Conservation (phyloP, 108 stramenopile genomes). For the Craspedostauros australis region DNA sequence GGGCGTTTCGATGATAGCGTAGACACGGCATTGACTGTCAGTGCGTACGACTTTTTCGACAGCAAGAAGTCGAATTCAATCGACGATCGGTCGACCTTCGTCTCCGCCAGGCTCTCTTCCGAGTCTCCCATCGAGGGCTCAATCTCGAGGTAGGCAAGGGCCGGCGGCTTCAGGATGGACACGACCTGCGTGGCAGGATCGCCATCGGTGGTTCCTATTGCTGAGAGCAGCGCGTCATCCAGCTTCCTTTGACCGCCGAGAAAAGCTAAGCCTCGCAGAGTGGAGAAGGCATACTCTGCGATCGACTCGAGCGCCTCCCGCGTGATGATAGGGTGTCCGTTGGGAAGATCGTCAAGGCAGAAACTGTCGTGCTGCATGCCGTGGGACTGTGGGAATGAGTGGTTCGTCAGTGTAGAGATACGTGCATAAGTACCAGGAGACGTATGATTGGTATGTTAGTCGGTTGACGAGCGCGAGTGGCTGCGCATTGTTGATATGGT, state of each 20-base stretch:
- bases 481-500: too few species aligned
- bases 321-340: slow-evolving; percentile 87
- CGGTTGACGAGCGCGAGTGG: too few species aligned
- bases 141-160: slow-evolving; percentile 71
- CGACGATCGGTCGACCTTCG: slow-evolving; percentile 36
- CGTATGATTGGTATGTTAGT: slow-evolving; percentile 1
- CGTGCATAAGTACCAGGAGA: not conserved
- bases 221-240: slow-evolving; percentile 58
- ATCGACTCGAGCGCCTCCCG: slow-evolving; percentile 79
- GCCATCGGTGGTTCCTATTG: too few species aligned
- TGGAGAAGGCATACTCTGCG: slow-evolving; percentile 80
- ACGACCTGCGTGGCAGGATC: slow-evolving; percentile 63
- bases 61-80: slow-evolving; percentile 74
- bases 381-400: too few species aligned
- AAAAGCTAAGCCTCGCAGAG: slow-evolving; percentile 65
- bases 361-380: slow-evolving; percentile 70
- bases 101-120: slow-evolving; percentile 23
- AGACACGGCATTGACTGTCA: slow-evolving; percentile 77
- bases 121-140: slow-evolving; percentile 54
- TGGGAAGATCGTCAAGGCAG: slow-evolving; percentile 79
- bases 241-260: slow-evolving; percentile 82
- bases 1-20: slow-evolving; percentile 72
- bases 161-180: slow-evolving; percentile 76
- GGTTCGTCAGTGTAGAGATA: too few species aligned
- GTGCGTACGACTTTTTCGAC: slow-evolving; percentile 75